Conservation (phyloP, 2,329 filamentous ascomycete species). For the Verticillium tricorpus region DNA sequence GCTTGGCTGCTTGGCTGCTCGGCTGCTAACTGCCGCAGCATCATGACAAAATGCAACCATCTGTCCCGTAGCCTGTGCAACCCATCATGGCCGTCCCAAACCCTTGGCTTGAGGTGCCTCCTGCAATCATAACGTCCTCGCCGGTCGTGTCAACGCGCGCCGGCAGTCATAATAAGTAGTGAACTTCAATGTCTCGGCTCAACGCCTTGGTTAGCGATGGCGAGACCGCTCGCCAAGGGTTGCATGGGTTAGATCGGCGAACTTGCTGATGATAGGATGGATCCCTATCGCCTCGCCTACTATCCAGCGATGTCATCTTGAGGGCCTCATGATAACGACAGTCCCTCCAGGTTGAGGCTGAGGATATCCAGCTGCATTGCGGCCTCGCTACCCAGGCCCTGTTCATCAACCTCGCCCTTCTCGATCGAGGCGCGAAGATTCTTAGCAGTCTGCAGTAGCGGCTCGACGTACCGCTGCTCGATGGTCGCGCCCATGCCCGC, state of each 20-base stretch:
- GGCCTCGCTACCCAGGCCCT: conserved; percentile 19
- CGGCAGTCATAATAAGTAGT: not conserved
- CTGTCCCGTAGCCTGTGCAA: not conserved
- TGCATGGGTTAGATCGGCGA: not conserved
- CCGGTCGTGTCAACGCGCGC: not conserved
- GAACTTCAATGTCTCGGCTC: not conserved
- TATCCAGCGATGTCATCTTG: not conserved
- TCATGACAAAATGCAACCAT: not conserved
- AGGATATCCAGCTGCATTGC: conserved; percentile 36
- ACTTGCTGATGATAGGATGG: not conserved
- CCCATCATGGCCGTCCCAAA: not conserved
- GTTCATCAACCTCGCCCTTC: conserved; percentile 24
- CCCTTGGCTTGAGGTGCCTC: not conserved
- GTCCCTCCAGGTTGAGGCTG: conserved; percentile 34
- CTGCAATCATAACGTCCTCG: not conserved
- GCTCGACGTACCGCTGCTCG: conserved; percentile 54
- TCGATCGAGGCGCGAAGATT: conserved; percentile 25
- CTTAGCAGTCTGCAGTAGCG: conserved; percentile 41
- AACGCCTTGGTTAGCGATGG: not conserved
- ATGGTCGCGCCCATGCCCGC: conserved; percentile 52
- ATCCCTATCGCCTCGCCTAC: not conserved
- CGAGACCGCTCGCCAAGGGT: not conserved
- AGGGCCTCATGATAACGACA: conserved; percentile 30
- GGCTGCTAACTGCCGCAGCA: not conserved
- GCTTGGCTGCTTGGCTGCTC: not conserved